phyloP scores from a whole-genome alignment of 805 yeast genomes.

The Myxozyma neglecta region DNA sequence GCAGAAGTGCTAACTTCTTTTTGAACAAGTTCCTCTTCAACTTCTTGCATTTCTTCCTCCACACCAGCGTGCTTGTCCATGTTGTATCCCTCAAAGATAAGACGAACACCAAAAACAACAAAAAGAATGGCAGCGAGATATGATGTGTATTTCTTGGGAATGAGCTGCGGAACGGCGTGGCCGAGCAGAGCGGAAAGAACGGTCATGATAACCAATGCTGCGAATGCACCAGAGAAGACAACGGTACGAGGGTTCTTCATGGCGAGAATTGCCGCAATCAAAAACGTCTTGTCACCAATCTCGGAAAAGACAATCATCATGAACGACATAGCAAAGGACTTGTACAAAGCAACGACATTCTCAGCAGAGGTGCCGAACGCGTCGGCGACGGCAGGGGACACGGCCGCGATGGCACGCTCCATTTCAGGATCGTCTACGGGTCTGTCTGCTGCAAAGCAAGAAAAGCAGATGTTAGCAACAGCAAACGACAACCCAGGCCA shows the following conservation, averaged over 20 bases:
- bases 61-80: slow-evolving; percentile 82
- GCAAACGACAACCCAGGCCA: background rate
- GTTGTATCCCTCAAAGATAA: slow-evolving; percentile 74
- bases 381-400: slow-evolving; percentile 23
- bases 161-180: slow-evolving; percentile 79
- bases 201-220: slow-evolving; percentile 88
- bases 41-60: slow-evolving; percentile 94
- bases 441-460: background rate
- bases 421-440: slow-evolving; percentile 8
- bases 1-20: slow-evolving; percentile 52
- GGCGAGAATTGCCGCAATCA: slow-evolving; percentile 96
- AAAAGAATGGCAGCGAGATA: slow-evolving; percentile 79
- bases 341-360: slow-evolving; percentile 11
- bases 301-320: slow-evolving; percentile 95
- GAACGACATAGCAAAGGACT: slow-evolving; percentile 65
- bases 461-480: background rate
- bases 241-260: slow-evolving; percentile 83
- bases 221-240: slow-evolving; percentile 86
- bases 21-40: slow-evolving; percentile 84
- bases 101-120: slow-evolving; percentile 69
- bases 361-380: slow-evolving; percentile 23
- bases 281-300: slow-evolving; percentile 94
- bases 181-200: slow-evolving; percentile 88
- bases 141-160: slow-evolving; percentile 78
- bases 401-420: slow-evolving; percentile 23